phyloP scores from a whole-genome alignment of 345 rosid genomes.

The Rhizophora mangle region DNA sequence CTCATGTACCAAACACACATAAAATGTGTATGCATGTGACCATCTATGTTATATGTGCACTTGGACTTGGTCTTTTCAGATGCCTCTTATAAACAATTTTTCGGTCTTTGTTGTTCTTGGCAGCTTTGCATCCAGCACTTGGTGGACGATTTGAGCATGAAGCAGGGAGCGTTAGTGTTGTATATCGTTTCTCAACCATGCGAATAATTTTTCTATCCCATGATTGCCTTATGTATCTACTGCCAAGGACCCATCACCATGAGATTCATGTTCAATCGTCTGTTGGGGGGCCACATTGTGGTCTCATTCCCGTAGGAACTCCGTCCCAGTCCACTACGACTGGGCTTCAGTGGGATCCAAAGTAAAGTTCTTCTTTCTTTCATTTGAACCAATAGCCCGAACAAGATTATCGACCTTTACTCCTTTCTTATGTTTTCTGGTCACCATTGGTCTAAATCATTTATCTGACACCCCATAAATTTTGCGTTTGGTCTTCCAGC shows the following conservation, averaged over 20 bases:
- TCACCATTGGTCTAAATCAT: too few species aligned
- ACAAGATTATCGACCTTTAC: background rate
- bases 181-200: constrained; percentile 52
- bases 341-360: constrained; percentile 89
- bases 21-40: too few species aligned
- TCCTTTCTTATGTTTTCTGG: too few species aligned
- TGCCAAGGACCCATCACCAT: constrained; percentile 62
- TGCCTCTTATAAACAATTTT: too few species aligned
- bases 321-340: constrained; percentile 68
- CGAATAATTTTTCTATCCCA: constrained; percentile 65
- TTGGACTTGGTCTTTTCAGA: too few species aligned
- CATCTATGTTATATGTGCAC: too few species aligned
- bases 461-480: too few species aligned
- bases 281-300: constrained; percentile 81
- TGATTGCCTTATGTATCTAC: constrained; percentile 74
- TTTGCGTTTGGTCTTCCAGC: constrained; percentile 31
- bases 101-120: background rate
- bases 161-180: constrained; percentile 74
- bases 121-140: constrained; percentile 93
- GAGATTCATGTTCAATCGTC: constrained; percentile 57
- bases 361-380: constrained; percentile 12
- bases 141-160: constrained; percentile 97
- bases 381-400: background rate
- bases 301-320: constrained; percentile 76
- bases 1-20: too few species aligned